These are phyloP conservation scores for Sindora glabra DNA, from an alignment of 306 rosid species.

Conservation along the genomic window DNA sequence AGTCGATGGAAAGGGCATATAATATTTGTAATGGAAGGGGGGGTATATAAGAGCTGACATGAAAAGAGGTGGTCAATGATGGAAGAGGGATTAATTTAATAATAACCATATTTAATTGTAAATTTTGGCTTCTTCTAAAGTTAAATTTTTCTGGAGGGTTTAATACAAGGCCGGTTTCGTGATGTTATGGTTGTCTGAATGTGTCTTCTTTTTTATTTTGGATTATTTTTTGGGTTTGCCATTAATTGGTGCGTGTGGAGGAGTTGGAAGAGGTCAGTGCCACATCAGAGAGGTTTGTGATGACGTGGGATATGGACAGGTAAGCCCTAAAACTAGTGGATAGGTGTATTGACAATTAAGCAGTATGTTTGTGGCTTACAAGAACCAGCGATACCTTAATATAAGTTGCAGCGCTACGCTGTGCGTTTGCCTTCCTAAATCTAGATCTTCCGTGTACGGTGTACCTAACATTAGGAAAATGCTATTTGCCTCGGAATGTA, in stretches of 20 bases:
- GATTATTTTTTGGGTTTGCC: too few species aligned
- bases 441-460: too few species aligned
- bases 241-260: background rate
- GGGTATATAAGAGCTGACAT: background rate
- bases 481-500: too few species aligned
- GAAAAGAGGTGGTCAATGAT: conserved; percentile 21
- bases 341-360: too few species aligned
- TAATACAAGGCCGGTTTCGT: conserved; percentile 23
- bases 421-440: too few species aligned
- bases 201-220: background rate
- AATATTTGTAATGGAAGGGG: too few species aligned
- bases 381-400: too few species aligned
- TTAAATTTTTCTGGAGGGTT: background rate
- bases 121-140: conserved; percentile 6
- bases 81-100: conserved; percentile 6
- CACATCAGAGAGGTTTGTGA: background rate
- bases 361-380: too few species aligned
- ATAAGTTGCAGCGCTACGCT: too few species aligned
- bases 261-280: conserved; percentile 9
- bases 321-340: too few species aligned
- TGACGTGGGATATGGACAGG: background rate
- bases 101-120: background rate
- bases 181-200: conserved; percentile 22
- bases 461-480: too few species aligned
- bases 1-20: background rate